A percentile compares a stretch with the other conserved stretches of the same genome.
Conservation (phyloP, 2,329 filamentous ascomycete genomes). For the Furcasterigmium sp. region DNA sequence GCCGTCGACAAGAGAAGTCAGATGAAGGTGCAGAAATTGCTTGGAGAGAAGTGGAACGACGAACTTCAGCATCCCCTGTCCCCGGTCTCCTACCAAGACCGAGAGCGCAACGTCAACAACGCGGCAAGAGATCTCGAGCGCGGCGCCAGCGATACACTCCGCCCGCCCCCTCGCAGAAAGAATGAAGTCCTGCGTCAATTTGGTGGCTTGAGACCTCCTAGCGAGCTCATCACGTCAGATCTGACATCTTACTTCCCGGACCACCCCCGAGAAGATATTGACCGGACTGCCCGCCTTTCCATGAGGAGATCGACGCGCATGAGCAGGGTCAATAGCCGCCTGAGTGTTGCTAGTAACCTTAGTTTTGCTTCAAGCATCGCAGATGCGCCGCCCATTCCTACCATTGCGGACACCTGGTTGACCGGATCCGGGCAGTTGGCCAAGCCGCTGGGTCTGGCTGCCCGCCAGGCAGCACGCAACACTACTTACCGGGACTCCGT, state of each 20-base stretch:
- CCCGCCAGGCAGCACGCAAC: slow-evolving; percentile 33
- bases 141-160: slow-evolving; percentile 41
- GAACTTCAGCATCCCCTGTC: slow-evolving; percentile 80
- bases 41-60: slow-evolving; percentile 81
- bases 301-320: slow-evolving; percentile 85
- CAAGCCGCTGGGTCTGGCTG: slow-evolving; percentile 33
- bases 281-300: slow-evolving; percentile 89
- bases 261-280: slow-evolving; percentile 89
- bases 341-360: slow-evolving; percentile 89
- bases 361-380: slow-evolving; percentile 89
- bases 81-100: slow-evolving; percentile 66
- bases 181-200: slow-evolving; percentile 69
- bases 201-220: slow-evolving; percentile 87
- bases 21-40: slow-evolving; percentile 81
- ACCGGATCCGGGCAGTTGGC: slow-evolving; percentile 47
- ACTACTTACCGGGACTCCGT: slow-evolving; percentile 79
- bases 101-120: slow-evolving; percentile 61
- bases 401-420: slow-evolving; percentile 91
- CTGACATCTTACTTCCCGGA: slow-evolving; percentile 96
- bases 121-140: slow-evolving; percentile 54
- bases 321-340: slow-evolving; percentile 85
- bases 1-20: slow-evolving; percentile 71
- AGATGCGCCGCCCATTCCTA: slow-evolving; percentile 91
- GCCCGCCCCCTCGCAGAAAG: slow-evolving; percentile 34
- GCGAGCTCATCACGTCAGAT: slow-evolving; percentile 95